Evolutionary conservation across 495 filamentous ascomycete species (phyloP), one percentile per base, ranked within the genome.

Genomic region (Tuber melanosporum): DNA sequence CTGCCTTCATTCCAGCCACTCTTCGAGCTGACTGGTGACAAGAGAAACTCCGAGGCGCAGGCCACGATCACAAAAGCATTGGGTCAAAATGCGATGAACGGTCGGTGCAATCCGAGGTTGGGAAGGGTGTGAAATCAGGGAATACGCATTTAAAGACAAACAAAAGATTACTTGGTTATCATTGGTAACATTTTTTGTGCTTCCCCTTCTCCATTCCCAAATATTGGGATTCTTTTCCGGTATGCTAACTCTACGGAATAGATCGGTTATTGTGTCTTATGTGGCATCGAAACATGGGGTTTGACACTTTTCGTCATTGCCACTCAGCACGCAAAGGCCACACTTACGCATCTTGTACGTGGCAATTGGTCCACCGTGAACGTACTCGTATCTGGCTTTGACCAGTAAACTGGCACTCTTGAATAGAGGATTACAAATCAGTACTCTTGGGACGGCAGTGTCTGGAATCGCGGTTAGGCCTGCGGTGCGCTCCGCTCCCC

Each of bases 401-500:
- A 85, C 47, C 84, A 84, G 41, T 26, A 57, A 5, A 85, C 79
- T 3, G 83, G 80, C 14, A 71, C 36, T 1, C 73, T 86, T 5
- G 85, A 86, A 57, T 42, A 71, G 0, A 82, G 83, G 14, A 66
- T 83, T 42, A 87, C 86, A 2, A 81, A 83, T 36, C 86, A 87
- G 75, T 86, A 86, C 2, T 86, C 86, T 74, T 71, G 73, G 19
- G 83, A 86, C 52, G 73, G 76, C 47, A 86, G 85, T 9, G 85
- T 84, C 17, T 87, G 86, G 86, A 77, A 82, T 6, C 81, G 86
- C 32, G 86, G 86, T 0, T 86, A 87, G 81, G 84, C 86, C 0
- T 87, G 86, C 85, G 85, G 76, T 44, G 84, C 87, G 19, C 77
- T 85, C 7, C 86, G 86, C 0, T 87, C 84, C 75, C 81, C 85